A percentile compares a stretch with the other conserved stretches of the same genome.
These are phyloP conservation scores for Rhodotorula glutinis DNA, from an alignment of 1,284 basidiomycete genomes.

Conservation along the genomic window DNA sequence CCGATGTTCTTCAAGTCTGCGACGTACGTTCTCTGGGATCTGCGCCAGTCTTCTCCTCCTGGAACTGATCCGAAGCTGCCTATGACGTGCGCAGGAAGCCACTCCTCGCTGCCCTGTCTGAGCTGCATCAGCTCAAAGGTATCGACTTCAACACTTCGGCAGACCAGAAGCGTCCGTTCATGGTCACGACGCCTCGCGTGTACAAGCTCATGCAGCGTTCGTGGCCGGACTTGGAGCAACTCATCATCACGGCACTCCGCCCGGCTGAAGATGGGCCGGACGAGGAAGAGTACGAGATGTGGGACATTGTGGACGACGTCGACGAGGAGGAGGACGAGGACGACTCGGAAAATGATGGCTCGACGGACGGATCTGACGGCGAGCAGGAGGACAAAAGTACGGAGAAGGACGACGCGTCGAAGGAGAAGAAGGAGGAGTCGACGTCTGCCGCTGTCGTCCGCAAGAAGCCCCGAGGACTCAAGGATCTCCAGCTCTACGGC, in stretches of 20 bases:
- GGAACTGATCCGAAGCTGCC: not conserved
- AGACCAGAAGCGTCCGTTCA: conserved; percentile 19
- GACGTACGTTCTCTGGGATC: conserved; percentile 14
- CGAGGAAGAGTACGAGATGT: conserved; percentile 25
- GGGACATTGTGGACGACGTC: conserved; percentile 5
- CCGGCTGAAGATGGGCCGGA: conserved; percentile 6
- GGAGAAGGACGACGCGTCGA: not conserved
- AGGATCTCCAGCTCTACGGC: conserved; percentile 10
- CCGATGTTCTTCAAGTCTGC: conserved; percentile 26
- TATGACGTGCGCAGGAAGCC: conserved; percentile 15
- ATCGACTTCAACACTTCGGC: conserved; percentile 29
- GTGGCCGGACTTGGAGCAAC: conserved; percentile 23
- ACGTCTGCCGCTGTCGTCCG: not conserved
- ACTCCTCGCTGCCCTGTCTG: conserved; percentile 23
- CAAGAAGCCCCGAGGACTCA: conserved; percentile 17
- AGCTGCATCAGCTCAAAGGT: conserved; percentile 18
- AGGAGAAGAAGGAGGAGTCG: not conserved
- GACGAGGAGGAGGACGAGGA: conserved; percentile 1
- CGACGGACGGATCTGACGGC: not conserved
- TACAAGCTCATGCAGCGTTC: conserved; percentile 9
- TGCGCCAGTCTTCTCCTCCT: not conserved
- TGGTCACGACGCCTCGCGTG: conserved; percentile 29
- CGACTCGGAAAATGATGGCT: not conserved
- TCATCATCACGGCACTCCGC: conserved; percentile 13
- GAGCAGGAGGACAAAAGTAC: not conserved